Conservation (phyloP, 2,329 filamentous ascomycete species). For the Verticillium tricorpus region DNA sequence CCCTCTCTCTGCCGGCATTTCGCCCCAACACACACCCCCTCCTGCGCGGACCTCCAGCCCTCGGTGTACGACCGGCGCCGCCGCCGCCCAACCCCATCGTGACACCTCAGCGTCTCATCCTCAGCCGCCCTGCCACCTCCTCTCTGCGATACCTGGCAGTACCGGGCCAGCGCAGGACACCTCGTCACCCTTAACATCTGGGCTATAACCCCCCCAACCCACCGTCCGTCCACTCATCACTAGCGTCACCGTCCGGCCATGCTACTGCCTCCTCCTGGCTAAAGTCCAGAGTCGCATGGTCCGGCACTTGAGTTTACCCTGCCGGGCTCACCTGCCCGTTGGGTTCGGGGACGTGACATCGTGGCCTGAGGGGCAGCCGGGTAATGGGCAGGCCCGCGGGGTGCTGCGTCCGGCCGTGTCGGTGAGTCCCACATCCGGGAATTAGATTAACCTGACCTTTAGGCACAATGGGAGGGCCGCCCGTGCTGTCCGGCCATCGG, state of each 20-base stretch:
- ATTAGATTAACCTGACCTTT: not conserved
- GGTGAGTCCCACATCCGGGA: not conserved
- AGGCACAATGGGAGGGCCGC: not conserved
- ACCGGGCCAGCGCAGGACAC: not conserved
- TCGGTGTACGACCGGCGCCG: not conserved
- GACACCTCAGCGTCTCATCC: not conserved
- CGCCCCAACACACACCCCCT: not conserved
- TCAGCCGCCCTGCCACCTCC: not conserved
- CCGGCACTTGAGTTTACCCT: not conserved
- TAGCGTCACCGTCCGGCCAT: not conserved
- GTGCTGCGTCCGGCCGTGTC: not conserved
- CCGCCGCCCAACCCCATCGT: not conserved
- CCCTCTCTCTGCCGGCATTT: not conserved
- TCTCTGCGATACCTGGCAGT: not conserved
- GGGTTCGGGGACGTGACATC: not conserved
- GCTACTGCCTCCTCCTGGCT: not conserved
- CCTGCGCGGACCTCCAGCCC: not conserved
- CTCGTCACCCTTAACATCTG: not conserved
- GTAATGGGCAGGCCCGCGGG: not conserved
- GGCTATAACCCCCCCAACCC: not conserved
- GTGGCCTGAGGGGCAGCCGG: not conserved
- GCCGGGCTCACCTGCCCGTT: not conserved
- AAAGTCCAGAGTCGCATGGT: not conserved
- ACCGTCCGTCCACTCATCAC: not conserved
- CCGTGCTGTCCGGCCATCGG: not conserved